phyloP scores from a whole-genome alignment of 768 basidiomycete species.

The Tricholoma sp. region DNA sequence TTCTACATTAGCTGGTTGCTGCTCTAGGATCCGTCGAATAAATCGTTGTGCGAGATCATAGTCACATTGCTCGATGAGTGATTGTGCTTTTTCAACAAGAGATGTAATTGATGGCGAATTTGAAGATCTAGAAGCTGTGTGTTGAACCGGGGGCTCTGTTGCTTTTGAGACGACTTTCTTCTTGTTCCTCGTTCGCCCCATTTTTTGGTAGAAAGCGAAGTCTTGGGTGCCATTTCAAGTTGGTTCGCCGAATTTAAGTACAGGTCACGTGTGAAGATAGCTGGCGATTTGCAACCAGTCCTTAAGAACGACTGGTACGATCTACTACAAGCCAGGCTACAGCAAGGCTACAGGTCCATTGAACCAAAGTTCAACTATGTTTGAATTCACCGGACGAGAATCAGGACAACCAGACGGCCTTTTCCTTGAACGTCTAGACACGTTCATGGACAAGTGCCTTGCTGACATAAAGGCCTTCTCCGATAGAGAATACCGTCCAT shows the following conservation, averaged over 20 bases:
- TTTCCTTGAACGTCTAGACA: slow-evolving; percentile 61
- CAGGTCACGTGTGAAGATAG: slow-evolving; percentile 27
- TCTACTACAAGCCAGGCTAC: not conserved
- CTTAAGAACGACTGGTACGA: too few relatives aligned
- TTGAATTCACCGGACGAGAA: slow-evolving; percentile 28
- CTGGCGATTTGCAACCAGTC: too few relatives aligned
- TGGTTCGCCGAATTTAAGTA: slow-evolving; percentile 16
- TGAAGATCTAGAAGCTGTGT: slow-evolving; percentile 10
- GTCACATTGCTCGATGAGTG: slow-evolving; percentile 79
- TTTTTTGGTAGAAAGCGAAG: slow-evolving; percentile 15
- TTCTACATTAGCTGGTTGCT: slow-evolving; percentile 56
- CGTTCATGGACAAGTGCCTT: slow-evolving; percentile 55
- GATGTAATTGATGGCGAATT: slow-evolving; percentile 43
- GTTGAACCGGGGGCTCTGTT: slow-evolving; percentile 18
- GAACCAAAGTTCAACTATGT: slow-evolving; percentile 16
- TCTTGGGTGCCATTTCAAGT: not conserved
- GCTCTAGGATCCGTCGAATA: slow-evolving; percentile 59
- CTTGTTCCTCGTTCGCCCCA: slow-evolving; percentile 54
- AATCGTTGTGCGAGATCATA: slow-evolving; percentile 79
- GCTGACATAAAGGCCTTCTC: slow-evolving; percentile 57
- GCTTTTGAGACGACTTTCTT: slow-evolving; percentile 37
- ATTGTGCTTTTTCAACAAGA: slow-evolving; percentile 72
- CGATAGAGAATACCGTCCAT: slow-evolving; percentile 50
- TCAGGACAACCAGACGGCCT: slow-evolving; percentile 38
- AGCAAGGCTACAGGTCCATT: not conserved